phyloP scores from a whole-genome alignment of 2,329 filamentous ascomycete genomes.

The Cladosporium sp. region DNA sequence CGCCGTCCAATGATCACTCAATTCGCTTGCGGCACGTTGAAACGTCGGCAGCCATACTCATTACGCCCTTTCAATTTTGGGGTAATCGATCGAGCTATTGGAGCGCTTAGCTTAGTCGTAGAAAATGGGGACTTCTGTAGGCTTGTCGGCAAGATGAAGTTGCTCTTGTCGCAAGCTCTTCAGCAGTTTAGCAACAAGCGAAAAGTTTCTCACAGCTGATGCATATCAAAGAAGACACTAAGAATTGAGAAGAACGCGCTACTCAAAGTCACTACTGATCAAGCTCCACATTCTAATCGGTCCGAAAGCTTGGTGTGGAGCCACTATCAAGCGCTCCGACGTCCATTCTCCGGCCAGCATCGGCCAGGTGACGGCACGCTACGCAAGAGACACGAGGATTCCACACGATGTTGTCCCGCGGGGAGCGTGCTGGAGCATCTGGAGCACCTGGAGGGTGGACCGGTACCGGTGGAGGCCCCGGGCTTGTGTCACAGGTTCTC shows the following conservation, averaged over 20 bases:
- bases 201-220: not conserved
- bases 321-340: slow-evolving; percentile 6
- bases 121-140: too few species aligned
- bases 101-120: too few species aligned
- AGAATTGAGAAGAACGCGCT: slow-evolving; percentile 11
- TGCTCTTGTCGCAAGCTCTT: not conserved
- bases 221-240: slow-evolving; percentile 11
- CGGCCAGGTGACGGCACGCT: slow-evolving; percentile 5
- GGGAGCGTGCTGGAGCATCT: slow-evolving; percentile 11
- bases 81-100: too few species aligned
- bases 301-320: slow-evolving; percentile 11
- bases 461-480: slow-evolving; percentile 9
- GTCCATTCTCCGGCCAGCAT: not conserved
- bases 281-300: slow-evolving; percentile 13
- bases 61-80: not conserved
- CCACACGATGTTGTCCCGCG: slow-evolving; percentile 10
- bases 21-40: slow-evolving; percentile 11
- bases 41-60: slow-evolving; percentile 3
- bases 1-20: not conserved
- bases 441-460: slow-evolving; percentile 11
- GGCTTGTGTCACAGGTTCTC: slow-evolving; percentile 9
- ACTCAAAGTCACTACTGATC: slow-evolving; percentile 1
- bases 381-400: slow-evolving; percentile 8
- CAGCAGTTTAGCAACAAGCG: not conserved
- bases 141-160: not conserved